phyloP scores from a whole-genome alignment of 306 rosid species.

The Quercus suber region DNA sequence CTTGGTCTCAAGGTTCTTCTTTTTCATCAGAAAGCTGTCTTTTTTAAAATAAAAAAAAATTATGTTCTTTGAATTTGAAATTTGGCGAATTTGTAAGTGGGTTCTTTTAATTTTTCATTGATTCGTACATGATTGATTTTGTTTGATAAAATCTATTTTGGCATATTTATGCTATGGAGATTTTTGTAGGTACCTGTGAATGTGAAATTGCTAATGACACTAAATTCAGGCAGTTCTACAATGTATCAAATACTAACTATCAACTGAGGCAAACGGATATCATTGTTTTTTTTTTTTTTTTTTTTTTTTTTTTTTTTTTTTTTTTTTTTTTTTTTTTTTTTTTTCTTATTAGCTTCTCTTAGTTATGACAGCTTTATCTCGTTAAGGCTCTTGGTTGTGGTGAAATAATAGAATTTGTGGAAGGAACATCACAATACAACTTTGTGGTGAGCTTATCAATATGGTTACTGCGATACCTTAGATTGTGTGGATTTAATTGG shows the following conservation, averaged over 20 bases:
- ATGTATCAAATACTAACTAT: neutral
- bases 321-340: neutral
- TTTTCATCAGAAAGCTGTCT: neutral
- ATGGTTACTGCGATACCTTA: neutral
- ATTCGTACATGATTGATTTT: neutral
- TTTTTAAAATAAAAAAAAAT: neutral
- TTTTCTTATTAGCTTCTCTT: neutral
- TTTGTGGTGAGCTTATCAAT: neutral
- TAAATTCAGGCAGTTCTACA: neutral
- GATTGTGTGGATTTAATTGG: too few species aligned
- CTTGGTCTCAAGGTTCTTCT: conserved; percentile 79
- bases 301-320: neutral
- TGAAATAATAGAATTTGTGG: neutral
- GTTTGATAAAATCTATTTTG: neutral
- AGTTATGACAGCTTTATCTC: neutral
- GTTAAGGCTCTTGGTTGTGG: neutral
- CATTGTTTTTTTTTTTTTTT: neutral
- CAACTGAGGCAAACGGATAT: neutral
- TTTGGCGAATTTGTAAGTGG: neutral
- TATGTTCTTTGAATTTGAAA: neutral
- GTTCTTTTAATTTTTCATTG: neutral
- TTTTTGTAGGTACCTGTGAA: neutral
- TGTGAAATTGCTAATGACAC: neutral
- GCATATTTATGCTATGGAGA: neutral
- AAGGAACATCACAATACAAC: neutral